Percentiles rank a stretch among this genome's conserved stretches.
These are phyloP conservation scores for Crithidia mellificae DNA, from an alignment of 208 protist species.

Conservation along the genomic window DNA sequence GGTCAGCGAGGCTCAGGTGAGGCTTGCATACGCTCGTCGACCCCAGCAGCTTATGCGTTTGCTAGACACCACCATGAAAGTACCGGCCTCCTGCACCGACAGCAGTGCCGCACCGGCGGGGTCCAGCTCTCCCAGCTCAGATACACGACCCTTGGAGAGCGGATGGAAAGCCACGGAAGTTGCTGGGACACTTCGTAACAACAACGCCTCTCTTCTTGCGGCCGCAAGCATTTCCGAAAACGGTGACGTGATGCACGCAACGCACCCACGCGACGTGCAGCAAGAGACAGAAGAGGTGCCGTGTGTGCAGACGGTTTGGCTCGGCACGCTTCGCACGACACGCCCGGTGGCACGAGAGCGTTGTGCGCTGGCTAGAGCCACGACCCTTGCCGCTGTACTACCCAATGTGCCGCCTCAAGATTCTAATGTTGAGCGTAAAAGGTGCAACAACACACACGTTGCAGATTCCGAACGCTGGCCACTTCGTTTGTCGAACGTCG, in stretches of 20 bases:
- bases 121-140: background rate
- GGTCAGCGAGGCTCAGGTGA: conserved; percentile 1
- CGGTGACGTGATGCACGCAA: no score
- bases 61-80: conserved; percentile 16
- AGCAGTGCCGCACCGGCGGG: background rate
- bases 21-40: conserved; percentile 2
- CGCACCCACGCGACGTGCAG: no score
- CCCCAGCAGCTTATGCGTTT: conserved; percentile 24
- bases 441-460: background rate
- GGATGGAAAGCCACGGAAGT: no score
- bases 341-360: conserved; percentile 16
- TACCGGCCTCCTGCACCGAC: no score
- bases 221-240: no score
- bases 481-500: no score
- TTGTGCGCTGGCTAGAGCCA: conserved; percentile 15
- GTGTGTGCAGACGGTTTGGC: background rate
- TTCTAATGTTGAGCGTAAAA: background rate
- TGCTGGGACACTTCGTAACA: no score
- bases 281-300: background rate
- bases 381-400: conserved; percentile 21
- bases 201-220: no score
- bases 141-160: background rate
- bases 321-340: conserved; percentile 9
- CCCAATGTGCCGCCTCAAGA: background rate
- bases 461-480: no score